Evolutionary conservation across 805 yeast genomes (phyloP).

Genomic region (Candida alai): DNA sequence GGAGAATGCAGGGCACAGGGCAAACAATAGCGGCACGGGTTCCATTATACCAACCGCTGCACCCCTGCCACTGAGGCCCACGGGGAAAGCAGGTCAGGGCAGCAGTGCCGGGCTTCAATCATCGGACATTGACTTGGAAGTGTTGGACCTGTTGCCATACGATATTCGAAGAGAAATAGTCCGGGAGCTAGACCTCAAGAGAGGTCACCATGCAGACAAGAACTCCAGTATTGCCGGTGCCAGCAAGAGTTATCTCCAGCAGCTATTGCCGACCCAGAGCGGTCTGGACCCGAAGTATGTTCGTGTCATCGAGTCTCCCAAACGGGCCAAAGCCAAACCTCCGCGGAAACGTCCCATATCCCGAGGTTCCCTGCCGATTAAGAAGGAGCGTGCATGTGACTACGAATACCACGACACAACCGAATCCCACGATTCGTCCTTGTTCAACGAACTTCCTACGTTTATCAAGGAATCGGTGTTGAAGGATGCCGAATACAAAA

Average conservation of each 20-base stretch:
- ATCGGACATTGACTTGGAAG: constrained; percentile 55
- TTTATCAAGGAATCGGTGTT: constrained; percentile 33
- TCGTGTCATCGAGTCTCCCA: constrained; percentile 30
- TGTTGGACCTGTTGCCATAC: constrained; percentile 60
- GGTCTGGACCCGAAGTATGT: constrained; percentile 27
- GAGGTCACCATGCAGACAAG: constrained; percentile 25
- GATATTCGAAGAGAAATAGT: constrained; percentile 62
- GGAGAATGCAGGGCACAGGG: background rate
- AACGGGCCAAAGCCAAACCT: constrained; percentile 7
- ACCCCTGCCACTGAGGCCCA: background rate
- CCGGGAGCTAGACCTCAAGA: constrained; percentile 42
- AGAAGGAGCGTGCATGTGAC: constrained; percentile 1
- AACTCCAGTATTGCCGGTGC: constrained; percentile 7
- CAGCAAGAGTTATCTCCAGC: constrained; percentile 35
- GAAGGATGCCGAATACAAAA: constrained; percentile 30
- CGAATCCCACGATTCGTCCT: constrained; percentile 31
- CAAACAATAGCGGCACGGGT: background rate
- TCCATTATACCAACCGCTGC: background rate
- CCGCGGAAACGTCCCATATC: constrained; percentile 1
- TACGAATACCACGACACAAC: constrained; percentile 19
- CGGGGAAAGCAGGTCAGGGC: background rate
- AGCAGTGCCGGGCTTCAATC: background rate
- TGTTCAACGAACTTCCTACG: constrained; percentile 37
- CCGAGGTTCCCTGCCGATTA: background rate
- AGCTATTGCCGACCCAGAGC: constrained; percentile 31